Evolutionary conservation across 352 stramenopile genomes (phyloP).

Genomic region (Labyrinthula sp.): DNA sequence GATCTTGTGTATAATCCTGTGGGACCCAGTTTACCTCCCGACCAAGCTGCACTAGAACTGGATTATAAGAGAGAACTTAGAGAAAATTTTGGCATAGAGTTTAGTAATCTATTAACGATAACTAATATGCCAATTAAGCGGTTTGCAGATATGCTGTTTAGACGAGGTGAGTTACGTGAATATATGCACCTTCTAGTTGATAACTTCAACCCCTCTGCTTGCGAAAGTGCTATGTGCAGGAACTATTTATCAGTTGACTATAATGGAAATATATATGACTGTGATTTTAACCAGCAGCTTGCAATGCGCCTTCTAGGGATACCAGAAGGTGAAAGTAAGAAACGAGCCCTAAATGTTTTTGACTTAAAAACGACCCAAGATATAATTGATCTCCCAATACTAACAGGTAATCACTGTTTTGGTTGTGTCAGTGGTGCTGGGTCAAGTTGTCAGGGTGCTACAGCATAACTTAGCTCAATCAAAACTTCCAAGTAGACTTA

Average conservation of each 20-base stretch:
- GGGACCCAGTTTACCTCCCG: slow-evolving; percentile 50
- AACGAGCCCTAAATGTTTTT: slow-evolving; percentile 39
- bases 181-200: slow-evolving; percentile 61
- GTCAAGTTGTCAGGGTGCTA: slow-evolving; percentile 42
- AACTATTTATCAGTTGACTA: slow-evolving; percentile 49
- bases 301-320: slow-evolving; percentile 47
- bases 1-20: slow-evolving; percentile 64
- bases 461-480: too few relatives aligned
- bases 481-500: too few relatives aligned
- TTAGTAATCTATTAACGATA: slow-evolving; percentile 56
- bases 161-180: slow-evolving; percentile 47
- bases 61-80: slow-evolving; percentile 53
- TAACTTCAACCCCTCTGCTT: slow-evolving; percentile 52
- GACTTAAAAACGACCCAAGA: slow-evolving; percentile 49
- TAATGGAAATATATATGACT: slow-evolving; percentile 53
- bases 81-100: slow-evolving; percentile 53
- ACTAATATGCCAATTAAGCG: slow-evolving; percentile 68
- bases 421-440: slow-evolving; percentile 54
- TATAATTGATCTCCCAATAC: slow-evolving; percentile 41
- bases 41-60: slow-evolving; percentile 43
- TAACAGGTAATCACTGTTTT: slow-evolving; percentile 61
- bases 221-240: slow-evolving; percentile 47
- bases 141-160: slow-evolving; percentile 55
- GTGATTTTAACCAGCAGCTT: slow-evolving; percentile 67
- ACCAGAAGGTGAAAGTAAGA: slow-evolving; percentile 29